Evolutionary conservation across 257 asterid genomes (phyloP), one percentile per base, ranked within the genome.

Genomic region (Buddleja alternifolia): DNA sequence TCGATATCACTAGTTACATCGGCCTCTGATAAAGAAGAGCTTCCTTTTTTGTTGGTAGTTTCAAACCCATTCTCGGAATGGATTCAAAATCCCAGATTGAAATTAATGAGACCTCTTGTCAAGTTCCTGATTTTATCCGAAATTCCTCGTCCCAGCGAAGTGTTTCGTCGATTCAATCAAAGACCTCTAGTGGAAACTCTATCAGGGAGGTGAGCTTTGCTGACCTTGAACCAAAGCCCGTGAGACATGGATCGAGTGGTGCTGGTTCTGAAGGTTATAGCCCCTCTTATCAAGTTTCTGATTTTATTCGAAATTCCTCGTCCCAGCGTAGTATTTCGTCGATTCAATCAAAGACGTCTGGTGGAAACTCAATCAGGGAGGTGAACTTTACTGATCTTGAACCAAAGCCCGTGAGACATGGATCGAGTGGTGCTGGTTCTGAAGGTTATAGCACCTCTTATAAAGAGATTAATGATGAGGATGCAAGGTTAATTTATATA

Each of bases 391-490:
- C 80, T 47, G 96, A 88, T 54, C 73, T 75, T 29, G 92, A 84
- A 62, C 62, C 80, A 20, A 92, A 50, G 69, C 82, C 89, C 0
- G 78, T 72, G 73, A 80, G 93, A 67, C 72, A 91, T 67, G 97
- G 97, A 23, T 91, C 97, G 8, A 80, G 87, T 37, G 91, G 94
- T 55, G 86, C 92, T 53, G 94, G 83, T 44, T 88, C 93, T 4
- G 92, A 86, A 53, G 95, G 96, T 63, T 77, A 80, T 41, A 77
- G 83, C 79, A 66, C 89, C 57, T 91, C 99, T 7, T 90, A 80
- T 63, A 91, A 82, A 66, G 99, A 94, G 79, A 84, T 94, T 39
- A 89, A 71, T 23, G 99, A 94, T 23, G 98, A 87, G 59, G 95
- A 91, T 79, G 90, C 99, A 8, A 84, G 99, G 71, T 53, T 91